Evolutionary conservation across 495 filamentous ascomycete genomes (phyloP).

Genomic region (Parachaetomium inaequale): DNA sequence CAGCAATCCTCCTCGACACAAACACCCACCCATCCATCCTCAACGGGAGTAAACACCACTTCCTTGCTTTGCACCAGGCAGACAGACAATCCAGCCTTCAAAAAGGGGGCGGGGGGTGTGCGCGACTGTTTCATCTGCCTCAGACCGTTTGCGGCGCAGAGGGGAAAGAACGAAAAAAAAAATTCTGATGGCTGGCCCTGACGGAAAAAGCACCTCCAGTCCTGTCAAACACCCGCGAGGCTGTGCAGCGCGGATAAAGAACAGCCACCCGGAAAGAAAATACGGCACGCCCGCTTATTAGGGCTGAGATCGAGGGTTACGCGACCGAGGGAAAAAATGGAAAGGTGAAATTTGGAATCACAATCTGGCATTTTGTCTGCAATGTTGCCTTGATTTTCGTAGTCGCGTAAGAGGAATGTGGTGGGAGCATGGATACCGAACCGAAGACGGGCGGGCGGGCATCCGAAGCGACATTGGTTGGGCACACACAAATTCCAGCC

Average conservation of each 20-base stretch:
- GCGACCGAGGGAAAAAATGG: background rate
- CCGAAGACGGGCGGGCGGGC: background rate
- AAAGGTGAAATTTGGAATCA: background rate
- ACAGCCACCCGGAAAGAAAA: background rate
- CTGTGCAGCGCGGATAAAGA: background rate
- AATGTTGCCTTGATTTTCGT: background rate
- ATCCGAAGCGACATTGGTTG: background rate
- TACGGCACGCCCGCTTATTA: background rate
- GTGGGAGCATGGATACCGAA: too few species aligned
- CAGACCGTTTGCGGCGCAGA: background rate
- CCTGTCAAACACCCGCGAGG: background rate
- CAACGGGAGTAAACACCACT: too few species aligned
- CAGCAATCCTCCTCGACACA: too few species aligned
- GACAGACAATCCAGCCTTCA: background rate
- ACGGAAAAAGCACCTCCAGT: background rate
- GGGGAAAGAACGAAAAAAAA: background rate
- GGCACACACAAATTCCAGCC: slow-evolving; percentile 2
- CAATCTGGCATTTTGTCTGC: background rate
- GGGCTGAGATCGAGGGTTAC: slow-evolving; percentile 8
- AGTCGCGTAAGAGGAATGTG: background rate
- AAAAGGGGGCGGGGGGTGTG: background rate
- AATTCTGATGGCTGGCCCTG: background rate
- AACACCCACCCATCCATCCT: too few species aligned
- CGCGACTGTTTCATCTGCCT: slow-evolving; percentile 3
- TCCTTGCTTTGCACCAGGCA: too few species aligned